Conservation (phyloP, 2,329 filamentous ascomycete genomes). For the Hymenoscyphus infarciens region DNA sequence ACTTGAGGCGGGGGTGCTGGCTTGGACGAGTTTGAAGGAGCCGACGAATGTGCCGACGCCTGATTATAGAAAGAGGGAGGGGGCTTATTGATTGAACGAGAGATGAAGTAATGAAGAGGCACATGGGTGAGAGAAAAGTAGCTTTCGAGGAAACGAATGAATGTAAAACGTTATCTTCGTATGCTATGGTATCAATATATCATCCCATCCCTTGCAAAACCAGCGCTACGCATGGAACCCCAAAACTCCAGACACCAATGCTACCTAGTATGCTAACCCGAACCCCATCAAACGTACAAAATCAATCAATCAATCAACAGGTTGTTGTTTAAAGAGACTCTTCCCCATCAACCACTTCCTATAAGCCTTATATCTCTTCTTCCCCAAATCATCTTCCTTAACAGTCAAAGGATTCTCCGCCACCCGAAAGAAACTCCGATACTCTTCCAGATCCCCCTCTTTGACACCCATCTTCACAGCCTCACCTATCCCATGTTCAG, state of each 20-base stretch:
- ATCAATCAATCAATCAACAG: slow-evolving; percentile 44
- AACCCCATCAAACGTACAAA: neutral
- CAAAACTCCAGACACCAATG: neutral
- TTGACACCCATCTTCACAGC: slow-evolving; percentile 23
- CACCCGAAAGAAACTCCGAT: slow-evolving; percentile 71
- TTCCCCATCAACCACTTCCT: slow-evolving; percentile 92
- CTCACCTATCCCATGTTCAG: neutral
- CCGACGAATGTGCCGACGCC: slow-evolving; percentile 28
- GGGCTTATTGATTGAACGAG: slow-evolving; percentile 26
- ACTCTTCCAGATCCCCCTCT: slow-evolving; percentile 61
- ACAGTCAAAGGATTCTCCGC: slow-evolving; percentile 84
- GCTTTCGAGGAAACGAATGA: no score
- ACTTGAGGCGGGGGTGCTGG: slow-evolving; percentile 24
- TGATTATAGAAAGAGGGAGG: slow-evolving; percentile 28
- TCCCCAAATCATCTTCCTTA: slow-evolving; percentile 76
- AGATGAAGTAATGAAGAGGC: neutral
- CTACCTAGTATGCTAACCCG: slow-evolving; percentile 1
- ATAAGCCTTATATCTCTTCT: slow-evolving; percentile 97
- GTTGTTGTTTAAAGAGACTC: slow-evolving; percentile 91
- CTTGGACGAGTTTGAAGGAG: slow-evolving; percentile 26
- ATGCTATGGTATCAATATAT: neutral
- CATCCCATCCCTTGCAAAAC: neutral
- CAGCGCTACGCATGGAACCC: neutral
- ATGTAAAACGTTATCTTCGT: no score
- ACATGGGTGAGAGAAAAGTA: no score